Percentiles rank a stretch among this genome's conserved stretches.
Evolutionary conservation across 768 basidiomycete species (phyloP).

Genomic region (Russula compacta): DNA sequence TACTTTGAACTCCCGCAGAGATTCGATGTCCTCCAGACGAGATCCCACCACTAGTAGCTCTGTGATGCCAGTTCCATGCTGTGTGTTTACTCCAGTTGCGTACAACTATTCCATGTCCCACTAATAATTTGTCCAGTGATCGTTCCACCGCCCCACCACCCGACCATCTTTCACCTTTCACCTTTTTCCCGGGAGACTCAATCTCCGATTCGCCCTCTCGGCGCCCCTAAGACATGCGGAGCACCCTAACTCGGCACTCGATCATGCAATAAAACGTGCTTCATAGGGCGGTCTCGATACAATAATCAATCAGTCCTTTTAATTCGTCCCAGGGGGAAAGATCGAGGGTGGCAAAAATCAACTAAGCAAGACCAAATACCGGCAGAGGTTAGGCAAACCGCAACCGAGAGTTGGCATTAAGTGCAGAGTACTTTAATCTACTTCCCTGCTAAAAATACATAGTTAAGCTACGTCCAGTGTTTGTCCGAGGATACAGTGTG

Average conservation of each 20-base stretch:
- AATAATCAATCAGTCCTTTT: neutral
- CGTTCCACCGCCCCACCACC: neutral
- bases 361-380: neutral
- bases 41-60: no score
- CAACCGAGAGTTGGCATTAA: neutral
- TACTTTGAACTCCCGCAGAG: neutral
- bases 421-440: slow-evolving; percentile 3
- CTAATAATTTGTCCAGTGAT: no score
- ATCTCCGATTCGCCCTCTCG: neutral
- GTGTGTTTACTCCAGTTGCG: no score
- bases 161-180: no score
- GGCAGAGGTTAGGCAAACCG: no score
- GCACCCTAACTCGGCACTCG: neutral
- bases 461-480: slow-evolving; percentile 7
- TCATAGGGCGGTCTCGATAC: neutral
- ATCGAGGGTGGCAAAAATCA: neutral
- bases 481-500: slow-evolving; percentile 8
- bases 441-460: slow-evolving; percentile 11
- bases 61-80: no score
- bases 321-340: neutral
- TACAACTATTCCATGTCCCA: no score
- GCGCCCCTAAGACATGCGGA: neutral
- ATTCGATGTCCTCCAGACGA: neutral
- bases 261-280: neutral
- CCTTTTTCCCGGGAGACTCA: neutral